Conservation (phyloP, 495 filamentous ascomycete genomes). For the Aspergillus taichungensis region DNA sequence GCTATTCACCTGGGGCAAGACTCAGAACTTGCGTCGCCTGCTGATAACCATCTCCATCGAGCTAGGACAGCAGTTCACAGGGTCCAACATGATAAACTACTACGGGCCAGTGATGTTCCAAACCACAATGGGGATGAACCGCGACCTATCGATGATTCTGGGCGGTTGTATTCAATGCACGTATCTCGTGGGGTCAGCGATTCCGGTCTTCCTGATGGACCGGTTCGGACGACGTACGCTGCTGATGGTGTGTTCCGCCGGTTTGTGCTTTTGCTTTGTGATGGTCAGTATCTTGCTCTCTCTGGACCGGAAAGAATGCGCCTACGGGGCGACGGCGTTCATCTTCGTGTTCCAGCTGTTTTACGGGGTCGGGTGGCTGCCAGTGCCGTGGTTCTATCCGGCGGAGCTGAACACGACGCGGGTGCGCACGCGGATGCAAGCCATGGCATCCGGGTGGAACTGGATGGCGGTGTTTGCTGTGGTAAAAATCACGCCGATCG, state of each 20-base stretch:
- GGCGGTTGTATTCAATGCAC: slow-evolving; percentile 39
- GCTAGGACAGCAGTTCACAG: slow-evolving; percentile 31
- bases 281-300: slow-evolving; percentile 24
- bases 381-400: slow-evolving; percentile 59
- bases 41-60: slow-evolving; percentile 27
- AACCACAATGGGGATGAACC: slow-evolving; percentile 41
- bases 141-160: slow-evolving; percentile 42
- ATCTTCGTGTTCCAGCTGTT: slow-evolving; percentile 37
- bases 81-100: slow-evolving; percentile 48
- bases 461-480: slow-evolving; percentile 45
- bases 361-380: slow-evolving; percentile 23
- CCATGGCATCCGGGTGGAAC: slow-evolving; percentile 34
- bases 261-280: slow-evolving; percentile 36
- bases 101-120: slow-evolving; percentile 40
- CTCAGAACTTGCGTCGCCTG: slow-evolving; percentile 33
- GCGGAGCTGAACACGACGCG: slow-evolving; percentile 49
- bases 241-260: slow-evolving; percentile 38
- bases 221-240: slow-evolving; percentile 41
- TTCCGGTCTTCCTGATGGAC: slow-evolving; percentile 40
- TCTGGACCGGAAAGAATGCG: slow-evolving; percentile 14
- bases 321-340: slow-evolving; percentile 31
- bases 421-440: slow-evolving; percentile 26
- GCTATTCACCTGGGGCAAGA: slow-evolving; percentile 25
- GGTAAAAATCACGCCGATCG: slow-evolving; percentile 55
- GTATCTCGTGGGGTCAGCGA: slow-evolving; percentile 27